Percentiles rank a stretch among this genome's conserved stretches.
phyloP scores from a whole-genome alignment of 2,329 filamentous ascomycete genomes.

The Aquanectria penicillioides region DNA sequence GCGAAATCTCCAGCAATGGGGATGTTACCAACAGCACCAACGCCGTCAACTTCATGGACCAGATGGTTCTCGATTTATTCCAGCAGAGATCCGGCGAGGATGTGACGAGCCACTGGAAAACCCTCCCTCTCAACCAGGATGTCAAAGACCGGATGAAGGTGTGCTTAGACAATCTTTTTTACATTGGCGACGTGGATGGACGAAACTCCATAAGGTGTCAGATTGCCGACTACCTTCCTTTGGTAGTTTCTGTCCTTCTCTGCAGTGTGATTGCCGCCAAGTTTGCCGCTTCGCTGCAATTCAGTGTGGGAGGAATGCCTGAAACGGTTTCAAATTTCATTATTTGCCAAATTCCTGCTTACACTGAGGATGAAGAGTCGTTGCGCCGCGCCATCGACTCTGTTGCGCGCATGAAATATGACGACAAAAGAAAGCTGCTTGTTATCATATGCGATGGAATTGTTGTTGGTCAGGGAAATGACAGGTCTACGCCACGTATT shows the following conservation, averaged over 20 bases:
- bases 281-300: constrained; percentile 95
- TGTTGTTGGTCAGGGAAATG: constrained; percentile 99
- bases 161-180: constrained; percentile 95
- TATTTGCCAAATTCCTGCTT: constrained; percentile 96
- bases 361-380: constrained; percentile 98
- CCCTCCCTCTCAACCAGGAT: constrained; percentile 66
- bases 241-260: constrained; percentile 84
- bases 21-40: constrained; percentile 56
- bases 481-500: constrained; percentile 92
- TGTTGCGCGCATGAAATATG: constrained; percentile 92
- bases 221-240: constrained; percentile 89
- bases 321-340: constrained; percentile 99
- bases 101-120: constrained; percentile 84
- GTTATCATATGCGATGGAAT: constrained; percentile 96
- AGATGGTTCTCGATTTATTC: constrained; percentile 79
- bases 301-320: constrained; percentile 87
- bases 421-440: constrained; percentile 96
- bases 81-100: constrained; percentile 79
- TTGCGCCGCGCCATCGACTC: constrained; percentile 97
- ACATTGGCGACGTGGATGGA: constrained; percentile 90
- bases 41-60: constrained; percentile 83
- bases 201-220: constrained; percentile 85
- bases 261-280: constrained; percentile 91
- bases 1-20: constrained; percentile 66
- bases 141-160: constrained; percentile 76